Evolutionary conservation across 2,329 filamentous ascomycete genomes (phyloP), one percentile per base, ranked within the genome.

Genomic region (Colletotrichum kahawae): DNA sequence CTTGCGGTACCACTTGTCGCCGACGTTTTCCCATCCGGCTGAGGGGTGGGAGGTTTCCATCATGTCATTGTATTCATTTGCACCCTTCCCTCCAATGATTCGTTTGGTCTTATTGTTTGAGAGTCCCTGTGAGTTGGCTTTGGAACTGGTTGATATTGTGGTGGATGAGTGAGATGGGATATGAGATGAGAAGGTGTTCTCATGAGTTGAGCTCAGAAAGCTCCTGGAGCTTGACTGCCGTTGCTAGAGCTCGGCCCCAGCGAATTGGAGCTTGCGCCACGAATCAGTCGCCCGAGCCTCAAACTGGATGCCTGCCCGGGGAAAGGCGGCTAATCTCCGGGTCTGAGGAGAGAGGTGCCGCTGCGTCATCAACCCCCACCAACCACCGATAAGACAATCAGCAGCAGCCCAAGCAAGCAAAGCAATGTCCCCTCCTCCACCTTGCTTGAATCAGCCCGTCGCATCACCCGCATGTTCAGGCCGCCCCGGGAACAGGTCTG

Each of bases 1-100:
- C 88, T 98, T 98, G 84, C 96, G 95, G 87, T 98, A 99, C 89
- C 97, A 98, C 81, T 92, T 93, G 85, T 97, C 94, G 82, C 95
- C 97, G 78, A 98, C 92, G 85, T 92, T 94, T 88, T 98, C 95
- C 97, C 97, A 99, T 84, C 96, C 95, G 80, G 95, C 94, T 80
- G 95, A 95, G 81, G 96, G 90, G 84, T 91, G 89, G 81, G 89
- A 85, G 78, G 86, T 85, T 80, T 92, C 90, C 90, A 92, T 92
- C 65, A 77, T 84, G 73, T 78, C 72, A 78, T 82, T 78, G 83
- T 81, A 48, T 77, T 84, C 79, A 71, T 74, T 59, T 51, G 65
- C 48, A 21, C 29, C 9, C 24, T 4, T 70, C 18, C 24, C 24
- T 24, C 38, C 18, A 48, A 18, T 7, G 0, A n/a, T n/a, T 12